Evolutionary conservation across 2,329 filamentous ascomycete species (phyloP), one percentile per base, ranked within the genome.

Genomic region (Aspergillus sp.): DNA sequence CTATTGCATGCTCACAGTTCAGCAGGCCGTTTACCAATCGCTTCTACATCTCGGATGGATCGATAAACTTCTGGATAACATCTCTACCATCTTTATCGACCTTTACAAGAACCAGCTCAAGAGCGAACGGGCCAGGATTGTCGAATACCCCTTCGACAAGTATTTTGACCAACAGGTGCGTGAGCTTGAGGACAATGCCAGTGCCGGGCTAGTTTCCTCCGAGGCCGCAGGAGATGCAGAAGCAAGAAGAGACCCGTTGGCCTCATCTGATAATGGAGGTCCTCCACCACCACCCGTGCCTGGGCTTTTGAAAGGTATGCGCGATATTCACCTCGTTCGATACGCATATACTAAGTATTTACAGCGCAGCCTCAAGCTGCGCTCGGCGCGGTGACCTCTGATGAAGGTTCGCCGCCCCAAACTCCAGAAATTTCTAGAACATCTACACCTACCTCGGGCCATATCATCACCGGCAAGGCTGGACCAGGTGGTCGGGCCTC

Each of bases 31-130:
- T 66, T 99, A 99, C 78, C 91, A 96, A 75, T 97, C 93, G 45
- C 87, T 99, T 34, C 85, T 99, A 31, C 93, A 97, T 77, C 86
- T 99, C 8, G 93, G 91, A 13, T 99, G 96, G 95, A 92, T 98
- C 67, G 95, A 99, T 78, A 93, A 95, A 76, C 89, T 99, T 52
- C 88, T 99, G 68, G 94, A 97, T 73, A 96, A 98, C 72, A 92
- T 98, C 71, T 92, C 90, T 75, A 93, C 91, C 9, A 89, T 99
- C 38, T 99, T 98, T 74, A 85, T 95, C 68, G 91, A 93, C 67
- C 84, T 97, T 30, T 99, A 98, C 76, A 91, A 89, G 68, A 90
- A 95, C 61, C 91, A 97, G 76, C 82, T 99, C 59, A 93, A 88
- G 75, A 91, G 91, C 69, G 87, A 91, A 28, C 87, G 94, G 74